Evolutionary conservation across 805 yeast species (phyloP).

Genomic region (Grigorovia yakushimaensis): DNA sequence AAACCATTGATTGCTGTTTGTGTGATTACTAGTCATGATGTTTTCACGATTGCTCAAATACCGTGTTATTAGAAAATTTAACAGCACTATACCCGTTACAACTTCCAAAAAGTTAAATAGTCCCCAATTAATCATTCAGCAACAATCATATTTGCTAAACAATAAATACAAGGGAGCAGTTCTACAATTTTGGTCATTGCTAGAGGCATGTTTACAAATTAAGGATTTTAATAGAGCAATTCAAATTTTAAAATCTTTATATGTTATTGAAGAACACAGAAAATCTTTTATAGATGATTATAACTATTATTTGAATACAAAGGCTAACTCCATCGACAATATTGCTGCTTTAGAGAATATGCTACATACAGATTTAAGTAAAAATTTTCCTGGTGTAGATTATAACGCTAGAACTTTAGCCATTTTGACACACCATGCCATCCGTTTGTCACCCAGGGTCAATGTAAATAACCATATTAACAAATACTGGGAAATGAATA

Average conservation of each 20-base stretch:
- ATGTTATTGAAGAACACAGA: constrained; percentile 35
- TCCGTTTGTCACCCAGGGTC: constrained; percentile 8
- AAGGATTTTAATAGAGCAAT: constrained; percentile 62
- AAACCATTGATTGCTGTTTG: not conserved
- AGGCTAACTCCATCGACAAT: constrained; percentile 8
- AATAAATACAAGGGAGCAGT: constrained; percentile 38
- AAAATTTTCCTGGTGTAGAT: constrained; percentile 24
- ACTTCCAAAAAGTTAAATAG: not conserved
- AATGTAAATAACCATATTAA: constrained; percentile 4
- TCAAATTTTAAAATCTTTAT: constrained; percentile 52
- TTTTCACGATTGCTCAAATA: not conserved
- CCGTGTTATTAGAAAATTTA: not conserved
- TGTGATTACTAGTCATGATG: not conserved
- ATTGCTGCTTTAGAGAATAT: constrained; percentile 33
- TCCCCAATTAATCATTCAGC: not conserved
- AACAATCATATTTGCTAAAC: not conserved
- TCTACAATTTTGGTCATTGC: constrained; percentile 61
- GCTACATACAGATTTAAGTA: constrained; percentile 34
- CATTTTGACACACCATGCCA: constrained; percentile 42
- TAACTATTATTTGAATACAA: constrained; percentile 47
- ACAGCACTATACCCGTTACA: not conserved
- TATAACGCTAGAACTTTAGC: constrained; percentile 55
- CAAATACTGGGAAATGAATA: constrained; percentile 17
- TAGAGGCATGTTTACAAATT: constrained; percentile 68
- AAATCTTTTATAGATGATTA: constrained; percentile 53